phyloP scores from a whole-genome alignment of 2,329 filamentous ascomycete genomes.

The Septoria petroselini region DNA sequence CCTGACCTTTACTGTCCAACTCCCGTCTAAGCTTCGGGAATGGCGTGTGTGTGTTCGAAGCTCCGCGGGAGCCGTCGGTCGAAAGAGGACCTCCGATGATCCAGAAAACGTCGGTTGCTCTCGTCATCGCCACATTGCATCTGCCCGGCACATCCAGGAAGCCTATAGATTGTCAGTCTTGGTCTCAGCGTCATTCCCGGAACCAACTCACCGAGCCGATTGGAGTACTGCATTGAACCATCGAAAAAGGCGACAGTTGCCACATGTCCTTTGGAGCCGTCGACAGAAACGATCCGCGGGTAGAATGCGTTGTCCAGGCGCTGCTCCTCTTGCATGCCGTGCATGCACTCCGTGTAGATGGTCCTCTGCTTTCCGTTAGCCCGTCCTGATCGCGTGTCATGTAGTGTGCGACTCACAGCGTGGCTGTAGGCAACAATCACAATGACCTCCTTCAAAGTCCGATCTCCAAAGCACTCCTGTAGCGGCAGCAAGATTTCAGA shows the following conservation, averaged over 20 bases:
- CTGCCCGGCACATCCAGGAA: constrained; percentile 22
- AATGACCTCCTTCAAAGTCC: constrained; percentile 18
- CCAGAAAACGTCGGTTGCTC: constrained; percentile 27
- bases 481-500: constrained; percentile 16
- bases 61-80: not conserved
- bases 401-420: constrained; percentile 17
- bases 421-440: constrained; percentile 21
- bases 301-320: constrained; percentile 1
- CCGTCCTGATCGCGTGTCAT: not conserved
- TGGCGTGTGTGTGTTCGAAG: not conserved
- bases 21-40: not conserved
- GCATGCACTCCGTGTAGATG: constrained; percentile 4
- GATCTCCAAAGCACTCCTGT: constrained; percentile 15
- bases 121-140: constrained; percentile 26
- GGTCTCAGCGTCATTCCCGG: no score
- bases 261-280: constrained; percentile 22
- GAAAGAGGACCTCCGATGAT: constrained; percentile 14
- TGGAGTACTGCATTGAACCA: constrained; percentile 4
- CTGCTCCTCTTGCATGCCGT: not conserved
- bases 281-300: constrained; percentile 22
- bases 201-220: not conserved
- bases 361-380: not conserved
- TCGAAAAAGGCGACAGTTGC: constrained; percentile 25
- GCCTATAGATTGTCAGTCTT: constrained; percentile 1
- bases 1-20: not conserved